Conservation (phyloP, 148 eudicot genomes). For the Chenopodium album region DNA sequence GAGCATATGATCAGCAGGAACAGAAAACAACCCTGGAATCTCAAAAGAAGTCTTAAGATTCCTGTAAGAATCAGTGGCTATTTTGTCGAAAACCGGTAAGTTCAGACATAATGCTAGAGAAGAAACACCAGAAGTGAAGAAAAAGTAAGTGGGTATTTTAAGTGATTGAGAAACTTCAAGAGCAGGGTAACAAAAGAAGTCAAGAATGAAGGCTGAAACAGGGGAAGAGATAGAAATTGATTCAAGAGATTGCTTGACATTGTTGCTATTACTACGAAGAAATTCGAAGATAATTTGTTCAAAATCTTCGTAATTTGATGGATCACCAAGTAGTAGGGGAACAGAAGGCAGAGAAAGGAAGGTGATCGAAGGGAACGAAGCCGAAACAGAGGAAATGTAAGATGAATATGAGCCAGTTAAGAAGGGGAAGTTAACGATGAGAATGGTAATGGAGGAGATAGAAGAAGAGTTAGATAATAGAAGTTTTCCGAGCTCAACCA, state of each 20-base stretch:
- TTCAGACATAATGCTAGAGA: conserved; percentile 30
- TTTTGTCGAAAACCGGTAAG: conserved; percentile 29
- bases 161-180: conserved; percentile 26
- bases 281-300: conserved; percentile 28
- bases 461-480: conserved; percentile 32
- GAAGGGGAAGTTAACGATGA: conserved; percentile 26
- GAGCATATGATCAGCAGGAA: conserved; percentile 39
- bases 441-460: conserved; percentile 33
- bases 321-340: conserved; percentile 16
- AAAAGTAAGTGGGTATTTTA: conserved; percentile 40
- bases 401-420: conserved; percentile 21
- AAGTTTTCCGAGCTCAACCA: conserved; percentile 59
- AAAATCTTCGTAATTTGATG: conserved; percentile 9
- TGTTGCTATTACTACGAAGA: conserved; percentile 29
- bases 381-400: conserved; percentile 32
- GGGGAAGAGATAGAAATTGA: conserved; percentile 2
- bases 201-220: conserved; percentile 41
- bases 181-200: conserved; percentile 43
- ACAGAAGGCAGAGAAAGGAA: conserved; percentile 43
- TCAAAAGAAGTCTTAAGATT: conserved; percentile 31
- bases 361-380: conserved; percentile 43
- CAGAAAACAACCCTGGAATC: conserved; percentile 45
- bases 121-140: conserved; percentile 36
- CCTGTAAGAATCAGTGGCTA: conserved; percentile 29
- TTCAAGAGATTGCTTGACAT: conserved; percentile 31